These are phyloP conservation scores for Monosporascus cannonballus DNA, from an alignment of 2,329 filamentous ascomycete genomes.

Conservation along the genomic window DNA sequence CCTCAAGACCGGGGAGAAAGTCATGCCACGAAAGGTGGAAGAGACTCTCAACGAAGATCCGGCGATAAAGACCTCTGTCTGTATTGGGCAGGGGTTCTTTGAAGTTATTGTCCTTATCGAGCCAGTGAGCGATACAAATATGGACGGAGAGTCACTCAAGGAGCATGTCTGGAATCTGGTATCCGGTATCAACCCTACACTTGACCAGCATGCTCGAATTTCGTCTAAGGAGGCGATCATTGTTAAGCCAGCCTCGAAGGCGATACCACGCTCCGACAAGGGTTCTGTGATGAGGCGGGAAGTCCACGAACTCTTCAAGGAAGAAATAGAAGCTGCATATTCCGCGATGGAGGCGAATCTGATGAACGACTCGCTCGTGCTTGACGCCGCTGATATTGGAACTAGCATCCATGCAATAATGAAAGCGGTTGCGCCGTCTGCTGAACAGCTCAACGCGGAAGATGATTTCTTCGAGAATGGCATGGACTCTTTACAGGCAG, in stretches of 20 bases:
- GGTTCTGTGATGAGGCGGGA: slow-evolving; percentile 11
- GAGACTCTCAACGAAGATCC: slow-evolving; percentile 1
- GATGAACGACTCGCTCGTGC: not conserved
- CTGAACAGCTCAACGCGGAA: slow-evolving; percentile 2
- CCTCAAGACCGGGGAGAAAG: slow-evolving; percentile 15
- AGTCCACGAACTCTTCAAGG: slow-evolving; percentile 9
- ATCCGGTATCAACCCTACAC: slow-evolving; percentile 3
- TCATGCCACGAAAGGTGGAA: slow-evolving; percentile 10
- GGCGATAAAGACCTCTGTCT: slow-evolving; percentile 6
- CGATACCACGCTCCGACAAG: slow-evolving; percentile 14
- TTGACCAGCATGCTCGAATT: slow-evolving; percentile 14
- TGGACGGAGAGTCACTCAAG: not conserved
- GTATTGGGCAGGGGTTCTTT: slow-evolving; percentile 11
- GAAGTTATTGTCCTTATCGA: slow-evolving; percentile 14
- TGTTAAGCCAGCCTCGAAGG: slow-evolving; percentile 5
- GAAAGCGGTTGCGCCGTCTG: slow-evolving; percentile 3
- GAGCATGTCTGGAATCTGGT: slow-evolving; percentile 9
- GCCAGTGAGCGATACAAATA: not conserved
- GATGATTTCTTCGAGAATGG: slow-evolving; percentile 24
- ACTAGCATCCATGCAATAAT: slow-evolving; percentile 9
- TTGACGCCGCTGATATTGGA: slow-evolving; percentile 6
- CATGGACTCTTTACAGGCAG: slow-evolving; percentile 25
- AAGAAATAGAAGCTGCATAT: slow-evolving; percentile 16
- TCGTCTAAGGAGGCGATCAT: slow-evolving; percentile 7
- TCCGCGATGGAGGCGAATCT: slow-evolving; percentile 7